These are phyloP conservation scores for Cutaneotrichosporon curvatum DNA, from an alignment of 1,284 basidiomycete species.

Conservation along the genomic window DNA sequence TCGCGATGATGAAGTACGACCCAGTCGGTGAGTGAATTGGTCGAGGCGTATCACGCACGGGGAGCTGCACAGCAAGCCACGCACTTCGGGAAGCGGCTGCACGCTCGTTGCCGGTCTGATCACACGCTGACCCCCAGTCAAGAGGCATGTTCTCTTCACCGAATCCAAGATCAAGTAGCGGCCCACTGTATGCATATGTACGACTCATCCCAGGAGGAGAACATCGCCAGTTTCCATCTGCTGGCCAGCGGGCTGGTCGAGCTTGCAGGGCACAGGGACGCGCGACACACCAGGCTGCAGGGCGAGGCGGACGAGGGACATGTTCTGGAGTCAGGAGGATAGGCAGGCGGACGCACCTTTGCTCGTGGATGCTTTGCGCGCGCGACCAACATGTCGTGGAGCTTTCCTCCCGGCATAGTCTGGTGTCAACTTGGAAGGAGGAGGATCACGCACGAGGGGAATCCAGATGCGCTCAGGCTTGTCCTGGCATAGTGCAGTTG, in stretches of 20 bases:
- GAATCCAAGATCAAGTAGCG: conserved; percentile 55
- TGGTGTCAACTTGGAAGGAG: conserved; percentile 3
- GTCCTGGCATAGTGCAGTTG: neutral
- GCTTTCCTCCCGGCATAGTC: conserved; percentile 25
- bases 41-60: neutral
- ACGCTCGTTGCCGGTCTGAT: too few species aligned
- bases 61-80: neutral
- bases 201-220: conserved; percentile 20
- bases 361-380: conserved; percentile 11
- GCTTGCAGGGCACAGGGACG: conserved; percentile 10
- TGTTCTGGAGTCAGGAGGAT: conserved; percentile 11
- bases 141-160: conserved; percentile 64
- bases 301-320: conserved; percentile 16
- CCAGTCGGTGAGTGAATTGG: conserved; percentile 69
- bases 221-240: conserved; percentile 20
- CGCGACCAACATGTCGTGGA: conserved; percentile 21
- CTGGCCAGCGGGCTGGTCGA: conserved; percentile 15
- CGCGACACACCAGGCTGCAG: conserved; percentile 7
- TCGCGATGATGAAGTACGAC: conserved; percentile 83
- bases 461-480: conserved; percentile 23
- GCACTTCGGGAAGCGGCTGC: too few species aligned
- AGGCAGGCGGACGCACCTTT: neutral
- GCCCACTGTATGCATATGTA: conserved; percentile 19
- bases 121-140: conserved; percentile 50
- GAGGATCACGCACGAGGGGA: conserved; percentile 12